phyloP scores from a whole-genome alignment of 208 protist species.

The Giardia muris region DNA sequence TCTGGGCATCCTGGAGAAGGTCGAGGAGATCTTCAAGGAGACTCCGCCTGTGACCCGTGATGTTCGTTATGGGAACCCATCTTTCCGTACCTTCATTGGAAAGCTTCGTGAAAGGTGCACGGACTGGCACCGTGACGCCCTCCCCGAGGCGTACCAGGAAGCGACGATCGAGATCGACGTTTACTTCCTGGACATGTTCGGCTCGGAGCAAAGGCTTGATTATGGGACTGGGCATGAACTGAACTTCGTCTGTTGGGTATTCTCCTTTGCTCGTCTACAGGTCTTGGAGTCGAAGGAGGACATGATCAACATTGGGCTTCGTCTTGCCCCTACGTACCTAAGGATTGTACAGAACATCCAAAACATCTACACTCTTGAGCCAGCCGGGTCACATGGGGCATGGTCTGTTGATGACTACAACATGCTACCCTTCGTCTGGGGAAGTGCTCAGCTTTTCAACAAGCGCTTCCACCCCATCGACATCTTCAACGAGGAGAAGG shows the following conservation, averaged over 20 bases:
- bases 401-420: conserved; percentile 42
- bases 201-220: conserved; percentile 24
- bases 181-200: conserved; percentile 25
- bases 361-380: conserved; percentile 36
- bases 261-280: neutral
- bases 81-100: conserved; percentile 2
- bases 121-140: neutral
- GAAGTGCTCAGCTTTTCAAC: conserved; percentile 29
- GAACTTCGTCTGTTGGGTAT: conserved; percentile 22
- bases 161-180: neutral
- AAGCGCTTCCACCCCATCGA: neutral
- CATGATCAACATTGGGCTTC: neutral
- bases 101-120: neutral
- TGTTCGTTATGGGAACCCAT: conserved; percentile 14
- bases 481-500: neutral
- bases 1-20: neutral
- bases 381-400: conserved; percentile 37
- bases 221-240: conserved; percentile 42
- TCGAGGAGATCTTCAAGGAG: neutral
- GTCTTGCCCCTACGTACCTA: conserved; percentile 19
- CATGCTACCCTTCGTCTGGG: conserved; percentile 36
- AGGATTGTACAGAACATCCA: conserved; percentile 8
- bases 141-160: neutral
- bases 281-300: neutral
- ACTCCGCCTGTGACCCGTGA: conserved; percentile 3